Evolutionary conservation across 2,329 filamentous ascomycete genomes (phyloP).

Genomic region (Epichloe uncinata): DNA sequence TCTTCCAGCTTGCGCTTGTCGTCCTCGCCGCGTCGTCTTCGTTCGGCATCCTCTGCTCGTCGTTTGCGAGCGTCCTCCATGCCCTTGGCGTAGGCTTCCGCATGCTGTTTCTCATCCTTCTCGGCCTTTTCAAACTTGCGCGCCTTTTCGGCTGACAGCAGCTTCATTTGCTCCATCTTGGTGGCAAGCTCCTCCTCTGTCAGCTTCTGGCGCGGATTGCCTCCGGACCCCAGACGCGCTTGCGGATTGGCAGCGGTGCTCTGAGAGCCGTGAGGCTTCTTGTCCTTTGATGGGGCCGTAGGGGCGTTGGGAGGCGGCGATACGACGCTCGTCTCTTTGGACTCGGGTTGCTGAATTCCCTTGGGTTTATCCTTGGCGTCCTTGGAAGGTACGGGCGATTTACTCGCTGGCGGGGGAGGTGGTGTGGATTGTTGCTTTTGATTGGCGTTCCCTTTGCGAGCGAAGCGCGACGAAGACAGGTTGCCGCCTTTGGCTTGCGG

Average conservation of each 20-base stretch:
- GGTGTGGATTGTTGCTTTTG: slow-evolving; percentile 5
- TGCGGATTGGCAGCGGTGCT: slow-evolving; percentile 23
- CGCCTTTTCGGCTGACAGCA: slow-evolving; percentile 43
- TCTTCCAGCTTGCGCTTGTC: slow-evolving; percentile 40
- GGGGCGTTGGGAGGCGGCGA: slow-evolving; percentile 19
- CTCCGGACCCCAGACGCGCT: slow-evolving; percentile 37
- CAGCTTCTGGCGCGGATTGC: slow-evolving; percentile 46
- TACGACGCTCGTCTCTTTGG: background rate
- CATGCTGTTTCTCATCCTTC: slow-evolving; percentile 42
- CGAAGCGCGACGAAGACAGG: slow-evolving; percentile 7
- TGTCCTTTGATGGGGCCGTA: slow-evolving; percentile 13
- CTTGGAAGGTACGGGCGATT: background rate
- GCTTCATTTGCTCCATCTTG: slow-evolving; percentile 49
- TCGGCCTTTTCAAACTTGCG: slow-evolving; percentile 46
- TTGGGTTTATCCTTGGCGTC: background rate
- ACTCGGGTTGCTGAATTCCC: background rate
- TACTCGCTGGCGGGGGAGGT: slow-evolving; percentile 3
- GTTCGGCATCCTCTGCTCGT: slow-evolving; percentile 38
- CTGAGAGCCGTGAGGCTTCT: slow-evolving; percentile 9
- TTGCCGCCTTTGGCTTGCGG: slow-evolving; percentile 3
- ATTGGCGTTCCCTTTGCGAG: slow-evolving; percentile 8
- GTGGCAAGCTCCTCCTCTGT: slow-evolving; percentile 44
- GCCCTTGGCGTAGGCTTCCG: slow-evolving; percentile 38
- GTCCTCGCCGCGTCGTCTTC: slow-evolving; percentile 36
- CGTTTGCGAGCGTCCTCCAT: slow-evolving; percentile 42